phyloP scores from a whole-genome alignment of 371 early-diverging fungal genomes.

The Rhizopus stolonifer region DNA sequence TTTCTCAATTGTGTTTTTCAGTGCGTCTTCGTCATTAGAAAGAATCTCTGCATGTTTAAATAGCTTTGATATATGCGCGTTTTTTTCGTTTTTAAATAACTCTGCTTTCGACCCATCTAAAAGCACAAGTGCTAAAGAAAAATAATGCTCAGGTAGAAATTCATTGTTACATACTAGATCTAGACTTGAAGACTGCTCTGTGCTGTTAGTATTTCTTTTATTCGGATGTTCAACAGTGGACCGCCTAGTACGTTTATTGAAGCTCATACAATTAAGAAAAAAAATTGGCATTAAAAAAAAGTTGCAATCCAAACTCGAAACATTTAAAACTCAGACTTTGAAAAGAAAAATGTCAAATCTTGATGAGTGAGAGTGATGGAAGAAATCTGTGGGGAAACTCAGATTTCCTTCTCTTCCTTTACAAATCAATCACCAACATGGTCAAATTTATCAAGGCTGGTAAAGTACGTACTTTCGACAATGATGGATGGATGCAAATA shows the following conservation, averaged over 20 bases:
- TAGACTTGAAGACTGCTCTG: not conserved
- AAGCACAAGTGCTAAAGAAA: conserved; percentile 2
- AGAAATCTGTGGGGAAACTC: not conserved
- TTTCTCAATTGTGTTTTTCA: not conserved
- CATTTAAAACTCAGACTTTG: not conserved
- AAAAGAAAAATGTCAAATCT: not conserved
- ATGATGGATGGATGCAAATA: not conserved
- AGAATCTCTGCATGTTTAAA: not conserved
- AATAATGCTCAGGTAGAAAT: not conserved
- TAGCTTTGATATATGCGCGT: not conserved
- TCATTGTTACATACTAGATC: not conserved
- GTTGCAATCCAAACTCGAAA: not conserved
- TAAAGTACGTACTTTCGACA: conserved; percentile 47
- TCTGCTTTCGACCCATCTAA: not conserved
- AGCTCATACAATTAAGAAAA: not conserved
- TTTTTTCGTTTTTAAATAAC: not conserved
- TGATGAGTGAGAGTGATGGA: not conserved
- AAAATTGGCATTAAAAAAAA: not conserved
- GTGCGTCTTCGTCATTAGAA: not conserved
- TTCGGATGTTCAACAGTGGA: not conserved
- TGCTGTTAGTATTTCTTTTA: not conserved
- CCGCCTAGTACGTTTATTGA: not conserved
- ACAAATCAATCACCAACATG: conserved; percentile 48
- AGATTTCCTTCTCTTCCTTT: conserved; percentile 31
- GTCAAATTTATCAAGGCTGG: conserved; percentile 80